These are phyloP conservation scores for Eragrostis tef DNA, from an alignment of 202 grass and related monocot species.

Conservation along the genomic window DNA sequence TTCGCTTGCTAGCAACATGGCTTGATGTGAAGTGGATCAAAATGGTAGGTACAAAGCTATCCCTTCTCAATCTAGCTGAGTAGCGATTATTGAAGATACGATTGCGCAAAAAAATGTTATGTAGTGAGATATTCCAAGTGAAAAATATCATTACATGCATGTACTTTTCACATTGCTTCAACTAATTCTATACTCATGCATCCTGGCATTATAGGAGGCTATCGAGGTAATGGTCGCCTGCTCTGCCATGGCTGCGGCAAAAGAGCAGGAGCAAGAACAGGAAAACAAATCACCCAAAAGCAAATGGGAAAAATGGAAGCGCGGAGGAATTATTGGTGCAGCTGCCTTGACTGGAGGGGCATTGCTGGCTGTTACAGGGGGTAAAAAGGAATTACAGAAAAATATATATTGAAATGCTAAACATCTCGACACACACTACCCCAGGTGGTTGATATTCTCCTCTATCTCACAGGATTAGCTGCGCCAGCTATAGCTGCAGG, in stretches of 20 bases:
- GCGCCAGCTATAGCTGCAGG: constrained; percentile 97
- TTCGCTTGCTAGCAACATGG: constrained; percentile 80
- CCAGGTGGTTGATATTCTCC: constrained; percentile 38
- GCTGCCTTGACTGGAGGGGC: constrained; percentile 91
- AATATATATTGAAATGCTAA: not conserved
- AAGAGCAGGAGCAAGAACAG: constrained; percentile 70
- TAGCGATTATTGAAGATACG: not conserved
- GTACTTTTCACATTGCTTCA: not conserved
- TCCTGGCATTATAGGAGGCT: constrained; percentile 68
- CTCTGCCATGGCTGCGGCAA: constrained; percentile 95
- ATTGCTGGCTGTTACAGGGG: constrained; percentile 87
- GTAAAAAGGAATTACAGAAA: constrained; percentile 41
- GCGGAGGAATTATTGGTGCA: constrained; percentile 88
- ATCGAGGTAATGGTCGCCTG: constrained; percentile 92
- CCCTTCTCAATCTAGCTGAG: not conserved
- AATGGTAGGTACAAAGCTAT: constrained; percentile 66
- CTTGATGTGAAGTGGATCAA: constrained; percentile 88
- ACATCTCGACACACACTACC: not conserved
- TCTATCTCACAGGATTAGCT: constrained; percentile 72
- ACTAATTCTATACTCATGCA: constrained; percentile 15
- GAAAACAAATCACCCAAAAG: constrained; percentile 62
- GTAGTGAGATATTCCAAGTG: not conserved
- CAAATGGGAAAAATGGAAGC: constrained; percentile 91
- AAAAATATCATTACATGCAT: not conserved
- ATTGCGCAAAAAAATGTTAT: not conserved